A percentile compares a stretch with the other conserved stretches of the same genome.
phyloP scores from a whole-genome alignment of 2,329 filamentous ascomycete species.

The Scytalidium sp. region DNA sequence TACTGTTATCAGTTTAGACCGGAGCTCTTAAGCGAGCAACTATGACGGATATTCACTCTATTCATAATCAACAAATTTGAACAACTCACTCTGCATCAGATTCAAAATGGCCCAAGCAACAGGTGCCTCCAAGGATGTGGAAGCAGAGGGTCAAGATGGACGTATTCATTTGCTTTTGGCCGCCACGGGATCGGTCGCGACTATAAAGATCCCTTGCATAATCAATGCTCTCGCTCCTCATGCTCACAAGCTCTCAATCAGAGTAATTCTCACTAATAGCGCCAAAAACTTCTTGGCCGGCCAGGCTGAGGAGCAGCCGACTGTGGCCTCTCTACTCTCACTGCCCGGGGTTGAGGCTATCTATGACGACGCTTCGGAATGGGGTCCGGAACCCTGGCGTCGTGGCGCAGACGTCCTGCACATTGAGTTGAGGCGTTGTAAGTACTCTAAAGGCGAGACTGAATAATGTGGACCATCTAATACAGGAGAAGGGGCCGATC shows the following conservation, averaged over 20 bases:
- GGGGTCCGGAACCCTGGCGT: conserved; percentile 73
- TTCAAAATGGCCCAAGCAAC: too few relatives aligned
- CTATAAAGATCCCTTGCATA: conserved; percentile 77
- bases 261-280: conserved; percentile 75
- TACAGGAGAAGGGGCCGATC: conserved; percentile 61
- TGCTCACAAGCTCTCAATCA: conserved; percentile 64
- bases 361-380: conserved; percentile 84
- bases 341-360: conserved; percentile 75
- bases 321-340: conserved; percentile 52
- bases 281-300: conserved; percentile 74
- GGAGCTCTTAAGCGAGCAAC: too few relatives aligned
- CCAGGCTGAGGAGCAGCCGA: conserved; percentile 75
- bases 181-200: conserved; percentile 75
- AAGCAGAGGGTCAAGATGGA: too few relatives aligned
- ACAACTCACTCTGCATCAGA: too few relatives aligned
- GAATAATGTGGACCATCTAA: neutral
- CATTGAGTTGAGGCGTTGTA: conserved; percentile 71
- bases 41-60: too few relatives aligned
- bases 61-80: too few relatives aligned
- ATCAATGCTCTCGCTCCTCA: conserved; percentile 54
- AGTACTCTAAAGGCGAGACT: neutral
- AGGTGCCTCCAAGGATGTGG: too few relatives aligned
- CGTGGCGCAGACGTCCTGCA: conserved; percentile 81
- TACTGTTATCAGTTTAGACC: too few relatives aligned
- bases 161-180: conserved; percentile 62